phyloP scores from a whole-genome alignment of 1,139 yeast genomes.

The Pichia kudriavzevii region DNA sequence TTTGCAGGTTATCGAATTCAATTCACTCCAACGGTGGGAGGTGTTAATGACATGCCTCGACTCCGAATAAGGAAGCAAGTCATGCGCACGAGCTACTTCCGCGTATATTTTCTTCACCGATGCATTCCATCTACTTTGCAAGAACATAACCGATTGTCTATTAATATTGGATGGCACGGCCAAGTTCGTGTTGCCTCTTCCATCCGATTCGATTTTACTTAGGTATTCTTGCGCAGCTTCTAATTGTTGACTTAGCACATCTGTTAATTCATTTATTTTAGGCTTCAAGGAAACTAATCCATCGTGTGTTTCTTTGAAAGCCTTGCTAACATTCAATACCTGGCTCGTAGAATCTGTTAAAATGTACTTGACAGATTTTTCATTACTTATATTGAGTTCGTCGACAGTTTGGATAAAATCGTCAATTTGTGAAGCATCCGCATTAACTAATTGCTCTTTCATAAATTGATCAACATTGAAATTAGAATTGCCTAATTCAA shows the following conservation, averaged over 20 bases:
- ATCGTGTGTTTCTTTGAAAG: conserved; percentile 53
- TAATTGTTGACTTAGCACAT: conserved; percentile 57
- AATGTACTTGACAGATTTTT: conserved; percentile 56
- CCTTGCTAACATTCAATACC: conserved; percentile 60
- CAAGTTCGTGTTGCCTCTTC: conserved; percentile 64
- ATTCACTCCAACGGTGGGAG: conserved; percentile 64
- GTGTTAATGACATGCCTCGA: conserved; percentile 58
- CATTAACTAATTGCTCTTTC: conserved; percentile 10
- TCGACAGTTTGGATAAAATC: conserved; percentile 10
- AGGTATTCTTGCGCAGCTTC: conserved; percentile 34
- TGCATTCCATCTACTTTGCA: conserved; percentile 81
- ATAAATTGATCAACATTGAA: conserved; percentile 8
- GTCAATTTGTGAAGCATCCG: conserved; percentile 14
- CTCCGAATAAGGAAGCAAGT: conserved; percentile 64
- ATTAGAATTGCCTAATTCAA: conserved; percentile 2
- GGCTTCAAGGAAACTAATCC: conserved; percentile 58
- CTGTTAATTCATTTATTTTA: conserved; percentile 54
- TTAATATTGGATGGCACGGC: conserved; percentile 20
- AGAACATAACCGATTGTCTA: conserved; percentile 19
- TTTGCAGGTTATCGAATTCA: conserved; percentile 71
- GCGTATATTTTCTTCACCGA: conserved; percentile 67
- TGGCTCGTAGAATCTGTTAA: conserved; percentile 69
- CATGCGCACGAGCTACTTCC: conserved; percentile 88
- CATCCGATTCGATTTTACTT: conserved; percentile 46
- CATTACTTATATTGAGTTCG: conserved; percentile 28